Percentiles rank a stretch among this genome's conserved stretches.
Conservation (phyloP, 2,329 filamentous ascomycete genomes). For the Botrytis paeoniae region DNA sequence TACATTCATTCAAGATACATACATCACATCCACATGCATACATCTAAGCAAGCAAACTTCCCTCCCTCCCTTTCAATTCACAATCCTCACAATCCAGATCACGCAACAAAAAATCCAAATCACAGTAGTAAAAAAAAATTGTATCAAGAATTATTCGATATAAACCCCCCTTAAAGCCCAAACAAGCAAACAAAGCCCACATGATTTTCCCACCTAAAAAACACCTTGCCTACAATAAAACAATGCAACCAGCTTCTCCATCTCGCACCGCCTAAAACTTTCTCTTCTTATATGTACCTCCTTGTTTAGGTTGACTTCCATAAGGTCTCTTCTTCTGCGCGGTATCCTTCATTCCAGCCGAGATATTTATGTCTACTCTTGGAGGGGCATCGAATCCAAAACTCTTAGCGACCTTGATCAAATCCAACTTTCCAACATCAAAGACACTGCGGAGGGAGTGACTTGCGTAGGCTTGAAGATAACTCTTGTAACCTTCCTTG, state of each 20-base stretch:
- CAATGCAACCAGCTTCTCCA: background rate
- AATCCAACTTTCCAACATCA: slow-evolving; percentile 76
- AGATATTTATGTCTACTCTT: slow-evolving; percentile 73
- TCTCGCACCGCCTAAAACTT: slow-evolving; percentile 10
- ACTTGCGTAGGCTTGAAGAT: slow-evolving; percentile 91
- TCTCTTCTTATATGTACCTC: slow-evolving; percentile 38
- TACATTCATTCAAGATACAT: too few relatives aligned
- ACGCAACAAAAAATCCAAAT: too few relatives aligned
- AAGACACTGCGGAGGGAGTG: slow-evolving; percentile 82
- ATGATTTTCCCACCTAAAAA: background rate
- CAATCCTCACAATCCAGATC: background rate
- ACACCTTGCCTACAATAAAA: slow-evolving; percentile 4
- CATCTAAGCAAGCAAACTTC: too few relatives aligned
- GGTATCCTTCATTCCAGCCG: slow-evolving; percentile 73
- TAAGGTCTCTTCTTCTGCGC: slow-evolving; percentile 68
- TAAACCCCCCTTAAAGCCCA: background rate
- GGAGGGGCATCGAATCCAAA: slow-evolving; percentile 79
- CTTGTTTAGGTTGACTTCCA: slow-evolving; percentile 73
- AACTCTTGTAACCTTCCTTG: slow-evolving; percentile 78
- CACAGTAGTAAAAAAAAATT: background rate
- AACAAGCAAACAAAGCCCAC: background rate
- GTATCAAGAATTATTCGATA: slow-evolving; percentile 1
- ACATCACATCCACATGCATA: too few relatives aligned
- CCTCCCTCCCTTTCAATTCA: too few relatives aligned
- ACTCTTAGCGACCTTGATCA: slow-evolving; percentile 79